Conservation (phyloP, 495 filamentous ascomycete genomes). For the Podospora pseudocomata region DNA sequence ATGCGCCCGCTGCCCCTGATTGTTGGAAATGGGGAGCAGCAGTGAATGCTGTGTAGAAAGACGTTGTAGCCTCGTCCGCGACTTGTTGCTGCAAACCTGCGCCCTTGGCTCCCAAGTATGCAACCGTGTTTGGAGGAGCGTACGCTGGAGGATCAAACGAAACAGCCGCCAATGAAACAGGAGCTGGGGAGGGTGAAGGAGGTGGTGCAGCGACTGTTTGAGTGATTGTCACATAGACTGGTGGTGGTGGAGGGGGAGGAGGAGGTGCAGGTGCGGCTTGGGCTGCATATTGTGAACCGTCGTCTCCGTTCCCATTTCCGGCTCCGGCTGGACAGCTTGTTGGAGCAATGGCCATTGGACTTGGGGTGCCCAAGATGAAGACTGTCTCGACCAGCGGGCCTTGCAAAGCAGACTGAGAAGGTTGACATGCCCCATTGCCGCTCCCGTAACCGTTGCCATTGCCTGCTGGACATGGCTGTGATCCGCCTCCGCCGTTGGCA, state of each 20-base stretch:
- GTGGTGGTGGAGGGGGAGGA: not conserved
- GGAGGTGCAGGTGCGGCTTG: conserved; percentile 11
- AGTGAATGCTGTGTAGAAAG: conserved; percentile 22
- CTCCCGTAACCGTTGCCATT: too few relatives aligned
- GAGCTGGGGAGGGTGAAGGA: not conserved
- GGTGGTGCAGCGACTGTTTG: conserved; percentile 7
- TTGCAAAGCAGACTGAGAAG: too few relatives aligned
- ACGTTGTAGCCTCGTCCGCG: conserved; percentile 5
- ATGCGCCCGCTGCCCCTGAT: conserved; percentile 8
- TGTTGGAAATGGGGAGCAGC: conserved; percentile 7
- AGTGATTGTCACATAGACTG: not conserved
- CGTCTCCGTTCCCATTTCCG: not conserved
- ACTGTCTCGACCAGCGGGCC: too few relatives aligned
- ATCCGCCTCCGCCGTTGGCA: not conserved
- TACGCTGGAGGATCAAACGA: conserved; percentile 12
- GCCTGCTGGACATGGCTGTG: not conserved
- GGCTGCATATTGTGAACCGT: not conserved
- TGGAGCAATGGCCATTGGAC: too few relatives aligned
- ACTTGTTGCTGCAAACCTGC: not conserved
- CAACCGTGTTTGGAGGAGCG: conserved; percentile 13
- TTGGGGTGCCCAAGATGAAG: too few relatives aligned
- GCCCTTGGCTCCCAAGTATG: conserved; percentile 14
- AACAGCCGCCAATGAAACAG: not conserved
- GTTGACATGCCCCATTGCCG: too few relatives aligned
- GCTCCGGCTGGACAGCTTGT: too few relatives aligned